A percentile compares a stretch with the other conserved stretches of the same genome.
These are phyloP conservation scores for Byssochlamys sp. DNA, from an alignment of 2,329 filamentous ascomycete species.

Conservation along the genomic window DNA sequence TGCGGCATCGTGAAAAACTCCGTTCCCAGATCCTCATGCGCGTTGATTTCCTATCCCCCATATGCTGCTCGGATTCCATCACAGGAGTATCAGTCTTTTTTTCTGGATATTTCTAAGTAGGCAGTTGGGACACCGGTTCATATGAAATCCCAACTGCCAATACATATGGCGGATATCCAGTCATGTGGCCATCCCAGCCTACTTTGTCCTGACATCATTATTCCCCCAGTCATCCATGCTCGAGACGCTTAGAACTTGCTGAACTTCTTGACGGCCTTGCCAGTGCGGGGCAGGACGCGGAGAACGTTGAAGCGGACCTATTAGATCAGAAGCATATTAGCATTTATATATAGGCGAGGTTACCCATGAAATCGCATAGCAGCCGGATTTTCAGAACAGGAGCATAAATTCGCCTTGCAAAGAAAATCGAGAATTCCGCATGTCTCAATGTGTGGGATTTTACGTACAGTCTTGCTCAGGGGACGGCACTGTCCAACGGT, in stretches of 20 bases:
- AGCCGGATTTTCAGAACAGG: neutral
- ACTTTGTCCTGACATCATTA: slow-evolving; percentile 16
- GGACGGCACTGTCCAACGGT: slow-evolving; percentile 99
- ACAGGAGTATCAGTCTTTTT: slow-evolving; percentile 29
- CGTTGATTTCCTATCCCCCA: slow-evolving; percentile 5
- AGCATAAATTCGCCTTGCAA: neutral
- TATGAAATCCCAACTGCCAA: slow-evolving; percentile 29
- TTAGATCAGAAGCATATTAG: slow-evolving; percentile 2
- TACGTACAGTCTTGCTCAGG: slow-evolving; percentile 96
- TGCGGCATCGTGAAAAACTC: slow-evolving; percentile 9
- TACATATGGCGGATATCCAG: slow-evolving; percentile 27
- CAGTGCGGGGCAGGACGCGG: slow-evolving; percentile 91
- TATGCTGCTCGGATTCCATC: slow-evolving; percentile 19
- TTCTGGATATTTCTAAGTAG: slow-evolving; percentile 33
- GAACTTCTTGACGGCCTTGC: slow-evolving; percentile 97
- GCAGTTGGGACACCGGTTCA: slow-evolving; percentile 25
- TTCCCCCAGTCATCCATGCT: slow-evolving; percentile 19
- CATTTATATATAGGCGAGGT: neutral
- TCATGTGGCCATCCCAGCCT: slow-evolving; percentile 2
- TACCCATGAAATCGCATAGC: neutral
- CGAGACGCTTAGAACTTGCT: slow-evolving; percentile 75
- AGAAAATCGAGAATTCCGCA: neutral
- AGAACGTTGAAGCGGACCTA: slow-evolving; percentile 99
- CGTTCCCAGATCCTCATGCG: slow-evolving; percentile 9
- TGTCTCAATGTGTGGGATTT: slow-evolving; percentile 1